These are phyloP conservation scores for Daldinia childiae DNA, from an alignment of 495 filamentous ascomycete species.

Conservation along the genomic window DNA sequence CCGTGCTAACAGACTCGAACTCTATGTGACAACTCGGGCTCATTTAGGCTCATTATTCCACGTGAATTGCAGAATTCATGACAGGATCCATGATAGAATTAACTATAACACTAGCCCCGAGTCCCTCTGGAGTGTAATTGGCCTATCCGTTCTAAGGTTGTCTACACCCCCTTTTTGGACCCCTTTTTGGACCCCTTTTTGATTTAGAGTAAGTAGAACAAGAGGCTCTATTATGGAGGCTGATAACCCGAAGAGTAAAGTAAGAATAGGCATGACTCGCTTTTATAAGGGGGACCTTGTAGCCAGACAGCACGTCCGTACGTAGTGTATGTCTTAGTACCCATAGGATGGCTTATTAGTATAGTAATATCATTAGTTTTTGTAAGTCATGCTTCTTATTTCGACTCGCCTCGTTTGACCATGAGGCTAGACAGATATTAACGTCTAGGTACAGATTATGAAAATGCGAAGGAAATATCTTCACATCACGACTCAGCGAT, in stretches of 20 bases:
- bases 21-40: not conserved
- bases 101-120: not conserved
- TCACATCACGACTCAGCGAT: not conserved
- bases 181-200: not conserved
- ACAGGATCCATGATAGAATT: not conserved
- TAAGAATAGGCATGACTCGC: constrained; percentile 9
- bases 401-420: not conserved
- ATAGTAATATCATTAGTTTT: not conserved
- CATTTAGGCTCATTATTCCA: not conserved
- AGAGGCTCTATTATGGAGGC: too few relatives aligned
- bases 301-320: not conserved
- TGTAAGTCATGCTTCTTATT: not conserved
- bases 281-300: not conserved
- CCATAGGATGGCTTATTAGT: not conserved
- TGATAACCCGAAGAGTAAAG: not conserved
- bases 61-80: not conserved
- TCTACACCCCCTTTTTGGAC: not conserved
- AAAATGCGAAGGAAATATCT: not conserved
- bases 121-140: not conserved
- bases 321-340: not conserved
- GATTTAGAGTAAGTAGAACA: not conserved
- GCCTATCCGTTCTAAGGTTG: not conserved
- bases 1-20: constrained; percentile 3
- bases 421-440: not conserved
- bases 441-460: not conserved